phyloP scores from a whole-genome alignment of 2,329 filamentous ascomycete genomes.

The Macroventuria anomochaeta region DNA sequence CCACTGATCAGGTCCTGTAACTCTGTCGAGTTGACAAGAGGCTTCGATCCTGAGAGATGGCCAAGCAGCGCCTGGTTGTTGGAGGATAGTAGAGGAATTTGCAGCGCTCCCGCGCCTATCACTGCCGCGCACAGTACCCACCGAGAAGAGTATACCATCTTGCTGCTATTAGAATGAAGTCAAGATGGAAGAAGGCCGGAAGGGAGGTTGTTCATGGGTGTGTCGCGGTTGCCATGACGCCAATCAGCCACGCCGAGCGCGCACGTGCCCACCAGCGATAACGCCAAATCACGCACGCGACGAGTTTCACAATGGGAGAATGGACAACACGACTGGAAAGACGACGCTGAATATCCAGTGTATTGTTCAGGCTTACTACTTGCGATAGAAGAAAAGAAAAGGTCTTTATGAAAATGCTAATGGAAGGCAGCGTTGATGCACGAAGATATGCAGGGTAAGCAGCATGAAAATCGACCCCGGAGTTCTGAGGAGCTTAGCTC shows the following conservation, averaged over 20 bases:
- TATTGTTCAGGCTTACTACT: too few species aligned
- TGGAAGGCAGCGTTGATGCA: neutral
- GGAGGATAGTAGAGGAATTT: conserved; percentile 40
- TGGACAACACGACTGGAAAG: neutral
- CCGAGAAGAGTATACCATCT: conserved; percentile 37
- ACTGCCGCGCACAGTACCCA: conserved; percentile 40
- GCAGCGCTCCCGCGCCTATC: conserved; percentile 35
- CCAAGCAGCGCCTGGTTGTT: conserved; percentile 33
- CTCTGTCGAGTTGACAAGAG: conserved; percentile 43
- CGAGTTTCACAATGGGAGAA: conserved; percentile 11
- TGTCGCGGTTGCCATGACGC: conserved; percentile 36
- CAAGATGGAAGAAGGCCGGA: conserved; percentile 18
- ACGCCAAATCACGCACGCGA: conserved; percentile 33
- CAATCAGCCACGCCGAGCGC: conserved; percentile 25
- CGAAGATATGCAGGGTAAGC: neutral
- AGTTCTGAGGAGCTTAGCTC: neutral
- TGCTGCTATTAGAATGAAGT: conserved; percentile 11
- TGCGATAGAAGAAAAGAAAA: too few species aligned
- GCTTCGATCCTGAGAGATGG: conserved; percentile 34
- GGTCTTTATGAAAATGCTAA: neutral
- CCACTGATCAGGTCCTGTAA: conserved; percentile 47
- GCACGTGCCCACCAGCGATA: conserved; percentile 28
- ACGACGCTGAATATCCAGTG: too few species aligned
- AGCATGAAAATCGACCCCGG: neutral
- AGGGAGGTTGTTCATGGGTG: conserved; percentile 24